phyloP scores from a whole-genome alignment of 2,329 filamentous ascomycete species.

The Neoascochyta sp. region DNA sequence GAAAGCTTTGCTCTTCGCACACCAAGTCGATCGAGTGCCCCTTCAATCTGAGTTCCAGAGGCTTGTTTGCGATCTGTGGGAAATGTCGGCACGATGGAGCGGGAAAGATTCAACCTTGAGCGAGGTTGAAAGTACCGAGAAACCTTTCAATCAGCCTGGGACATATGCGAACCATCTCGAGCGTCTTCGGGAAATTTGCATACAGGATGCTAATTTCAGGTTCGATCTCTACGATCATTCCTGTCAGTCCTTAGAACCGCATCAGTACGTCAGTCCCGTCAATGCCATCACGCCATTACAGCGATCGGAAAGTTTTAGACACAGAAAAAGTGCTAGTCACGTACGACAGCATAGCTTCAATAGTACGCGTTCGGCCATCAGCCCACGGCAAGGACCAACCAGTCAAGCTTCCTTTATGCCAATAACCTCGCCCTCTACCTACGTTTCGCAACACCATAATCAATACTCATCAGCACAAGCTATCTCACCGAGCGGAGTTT shows the following conservation, averaged over 20 bases:
- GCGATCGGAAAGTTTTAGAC: conserved; percentile 7
- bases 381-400: conserved; percentile 11
- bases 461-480: too few relatives aligned
- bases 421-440: too few relatives aligned
- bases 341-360: conserved; percentile 14
- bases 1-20: conserved; percentile 30
- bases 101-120: neutral
- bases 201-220: conserved; percentile 16
- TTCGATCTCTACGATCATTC: conserved; percentile 35
- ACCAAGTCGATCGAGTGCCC: conserved; percentile 15
- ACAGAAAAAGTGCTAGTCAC: conserved; percentile 2
- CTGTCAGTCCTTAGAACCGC: conserved; percentile 15
- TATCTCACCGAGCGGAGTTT: too few relatives aligned
- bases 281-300: conserved; percentile 15
- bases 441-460: too few relatives aligned
- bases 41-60: conserved; percentile 25
- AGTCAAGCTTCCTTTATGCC: too few relatives aligned
- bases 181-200: conserved; percentile 17
- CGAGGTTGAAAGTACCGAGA: neutral
- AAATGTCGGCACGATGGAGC: conserved; percentile 29
- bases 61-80: conserved; percentile 22
- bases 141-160: conserved; percentile 19
- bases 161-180: conserved; percentile 27
- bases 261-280: conserved; percentile 15
- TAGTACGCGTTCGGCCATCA: conserved; percentile 12